Evolutionary conservation across 768 basidiomycete species (phyloP), one percentile per base, ranked within the genome.

Genomic region (Termitomyces heimii): DNA sequence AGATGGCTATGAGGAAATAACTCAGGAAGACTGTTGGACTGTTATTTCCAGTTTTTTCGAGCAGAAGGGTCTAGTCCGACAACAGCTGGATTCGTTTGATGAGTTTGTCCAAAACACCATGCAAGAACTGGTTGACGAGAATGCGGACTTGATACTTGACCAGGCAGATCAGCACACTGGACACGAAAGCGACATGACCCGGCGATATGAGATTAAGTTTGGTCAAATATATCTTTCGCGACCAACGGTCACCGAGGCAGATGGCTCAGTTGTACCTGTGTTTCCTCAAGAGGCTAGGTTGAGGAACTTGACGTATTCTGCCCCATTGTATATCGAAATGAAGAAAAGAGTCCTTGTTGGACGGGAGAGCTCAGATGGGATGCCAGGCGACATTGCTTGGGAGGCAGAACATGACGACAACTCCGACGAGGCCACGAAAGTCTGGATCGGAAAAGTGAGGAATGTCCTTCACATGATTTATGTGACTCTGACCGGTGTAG

Each of bases 31-130:
- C 66, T 94, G 93, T 70, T 96, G 93, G 93, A 85, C 88, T 40
- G 88, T 99, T 68, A 98, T 98, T 65, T 89, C 92, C 60, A 87
- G 92, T 66, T 99, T 96, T 77, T 98, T 99, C 71, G 88, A 93
- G 61, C 91, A 94, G 70, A 97, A 96, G 71, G 96, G 96, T 73
- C 88, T 99, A 59, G 97, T 98, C 53, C 85, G 93, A 48, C 97
- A 99, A 70, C 97, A 99, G 70, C 84, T 98, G 54, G 94, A 96
- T 75, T 95, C 92, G 12, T 99, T 96, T 73, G 94, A 99, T 70
- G 96, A 98, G 74, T 99, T 98, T 67, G 92, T 99, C 34, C 94
- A 98, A 69, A 98, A 98, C 65, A 98, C 94, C 14, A 97, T 99
- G 94, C 96, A 98, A 73, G 97, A 98, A 70, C 81, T 99, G 26